phyloP scores from a whole-genome alignment of 2,329 filamentous ascomycete species.

The Ceratocystis harringtonii region DNA sequence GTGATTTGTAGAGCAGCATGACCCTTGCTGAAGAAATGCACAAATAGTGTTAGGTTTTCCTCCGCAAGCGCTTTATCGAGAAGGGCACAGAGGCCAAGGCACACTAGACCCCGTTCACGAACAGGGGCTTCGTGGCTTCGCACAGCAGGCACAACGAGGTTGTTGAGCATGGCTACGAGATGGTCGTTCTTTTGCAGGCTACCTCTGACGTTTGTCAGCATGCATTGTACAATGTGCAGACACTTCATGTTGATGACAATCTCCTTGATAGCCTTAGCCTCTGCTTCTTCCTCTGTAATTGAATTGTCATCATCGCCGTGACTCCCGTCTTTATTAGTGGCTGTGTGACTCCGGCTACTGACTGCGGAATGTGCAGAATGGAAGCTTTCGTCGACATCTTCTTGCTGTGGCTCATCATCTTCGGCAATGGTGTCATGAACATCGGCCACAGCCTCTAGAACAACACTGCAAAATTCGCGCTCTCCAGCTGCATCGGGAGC shows the following conservation, averaged over 20 bases:
- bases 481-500: constrained; percentile 59
- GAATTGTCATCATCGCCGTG: constrained; percentile 21
- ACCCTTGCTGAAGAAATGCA: constrained; percentile 90
- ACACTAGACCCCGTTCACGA: constrained; percentile 76
- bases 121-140: constrained; percentile 86
- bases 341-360: constrained; percentile 40
- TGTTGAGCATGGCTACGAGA: constrained; percentile 96
- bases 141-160: constrained; percentile 86
- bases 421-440: constrained; percentile 87
- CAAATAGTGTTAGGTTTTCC: constrained; percentile 82
- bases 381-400: constrained; percentile 57
- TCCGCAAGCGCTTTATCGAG: constrained; percentile 83
- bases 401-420: constrained; percentile 35
- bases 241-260: constrained; percentile 98
- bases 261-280: constrained; percentile 67
- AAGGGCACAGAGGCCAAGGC: constrained; percentile 78
- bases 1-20: constrained; percentile 82
- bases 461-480: constrained; percentile 67
- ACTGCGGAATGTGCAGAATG: constrained; percentile 83
- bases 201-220: constrained; percentile 83
- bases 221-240: constrained; percentile 90
- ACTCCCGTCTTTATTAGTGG: constrained; percentile 30
- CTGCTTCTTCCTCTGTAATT: constrained; percentile 48
- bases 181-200: constrained; percentile 79
- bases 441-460: constrained; percentile 88